A percentile compares a stretch with the other conserved stretches of the same genome.
These are phyloP conservation scores for Albizia julibrissin DNA, from an alignment of 306 rosid species.

Conservation along the genomic window DNA sequence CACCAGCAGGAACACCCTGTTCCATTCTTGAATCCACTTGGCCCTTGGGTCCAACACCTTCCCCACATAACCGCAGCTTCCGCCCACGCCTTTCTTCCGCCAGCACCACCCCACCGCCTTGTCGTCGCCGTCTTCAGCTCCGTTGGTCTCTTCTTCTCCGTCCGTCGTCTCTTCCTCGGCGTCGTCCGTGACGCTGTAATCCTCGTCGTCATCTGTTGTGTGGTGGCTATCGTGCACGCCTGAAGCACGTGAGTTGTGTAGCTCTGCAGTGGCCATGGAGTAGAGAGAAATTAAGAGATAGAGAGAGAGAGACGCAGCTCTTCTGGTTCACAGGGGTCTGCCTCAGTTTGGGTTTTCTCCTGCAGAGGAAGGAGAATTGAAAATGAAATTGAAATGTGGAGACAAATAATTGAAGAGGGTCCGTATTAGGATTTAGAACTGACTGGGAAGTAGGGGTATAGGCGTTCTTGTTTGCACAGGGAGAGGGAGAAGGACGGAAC, in stretches of 20 bases:
- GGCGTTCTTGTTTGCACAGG: not conserved
- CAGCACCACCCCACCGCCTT: not conserved
- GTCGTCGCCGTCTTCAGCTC: not conserved
- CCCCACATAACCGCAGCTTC: slow-evolving; percentile 23
- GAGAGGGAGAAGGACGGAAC: not conserved
- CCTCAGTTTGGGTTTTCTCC: not conserved
- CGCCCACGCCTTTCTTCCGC: not conserved
- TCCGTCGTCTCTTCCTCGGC: not conserved
- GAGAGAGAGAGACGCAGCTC: not conserved
- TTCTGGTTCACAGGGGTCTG: not conserved
- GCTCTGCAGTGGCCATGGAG: slow-evolving; percentile 47
- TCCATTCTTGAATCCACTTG: slow-evolving; percentile 86
- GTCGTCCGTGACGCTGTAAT: not conserved
- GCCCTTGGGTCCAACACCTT: slow-evolving; percentile 55
- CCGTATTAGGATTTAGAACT: not conserved
- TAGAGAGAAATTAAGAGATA: not conserved
- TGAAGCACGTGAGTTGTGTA: slow-evolving; percentile 42
- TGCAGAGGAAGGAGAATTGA: not conserved
- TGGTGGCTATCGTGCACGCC: slow-evolving; percentile 36
- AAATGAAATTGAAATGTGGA: not conserved
- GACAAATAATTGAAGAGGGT: slow-evolving; percentile 44
- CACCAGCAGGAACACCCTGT: slow-evolving; percentile 71
- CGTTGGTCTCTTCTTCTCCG: slow-evolving; percentile 11
- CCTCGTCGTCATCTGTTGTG: slow-evolving; percentile 31
- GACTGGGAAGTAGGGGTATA: not conserved